A percentile compares a stretch with the other conserved stretches of the same genome.
Conservation (phyloP, 306 rosid species). For the Inga leiocalycina region DNA sequence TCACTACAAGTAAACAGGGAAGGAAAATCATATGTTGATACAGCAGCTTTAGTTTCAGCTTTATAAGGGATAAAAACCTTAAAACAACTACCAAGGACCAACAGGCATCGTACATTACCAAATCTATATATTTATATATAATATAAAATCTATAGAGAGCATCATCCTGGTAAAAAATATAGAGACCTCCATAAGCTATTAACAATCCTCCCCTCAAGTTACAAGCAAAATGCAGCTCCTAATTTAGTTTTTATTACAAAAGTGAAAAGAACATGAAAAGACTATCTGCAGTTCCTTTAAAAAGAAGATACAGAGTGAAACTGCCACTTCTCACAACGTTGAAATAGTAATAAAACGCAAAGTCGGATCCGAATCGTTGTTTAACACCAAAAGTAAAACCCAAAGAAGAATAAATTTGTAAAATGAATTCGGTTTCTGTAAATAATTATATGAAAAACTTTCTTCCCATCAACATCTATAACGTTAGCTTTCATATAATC, state of each 20-base stretch:
- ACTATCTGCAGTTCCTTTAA: neutral
- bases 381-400: neutral
- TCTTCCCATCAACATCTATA: neutral
- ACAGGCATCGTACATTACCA: neutral
- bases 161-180: neutral
- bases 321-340: neutral
- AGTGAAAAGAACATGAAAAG: neutral
- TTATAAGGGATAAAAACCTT: neutral
- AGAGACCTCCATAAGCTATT: neutral
- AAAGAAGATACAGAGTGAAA: neutral
- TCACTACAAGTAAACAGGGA: slow-evolving; percentile 52
- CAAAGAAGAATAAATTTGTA: neutral
- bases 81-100: neutral
- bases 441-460: neutral
- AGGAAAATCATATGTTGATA: neutral
- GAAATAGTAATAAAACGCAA: neutral
- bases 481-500: neutral
- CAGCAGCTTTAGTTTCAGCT: neutral
- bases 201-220: neutral
- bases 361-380: neutral
- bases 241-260: neutral
- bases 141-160: neutral
- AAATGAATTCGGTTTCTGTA: neutral
- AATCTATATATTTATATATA: neutral
- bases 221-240: neutral